Conservation (phyloP, 2,329 filamentous ascomycete species). For the Bretziella fagacearum region DNA sequence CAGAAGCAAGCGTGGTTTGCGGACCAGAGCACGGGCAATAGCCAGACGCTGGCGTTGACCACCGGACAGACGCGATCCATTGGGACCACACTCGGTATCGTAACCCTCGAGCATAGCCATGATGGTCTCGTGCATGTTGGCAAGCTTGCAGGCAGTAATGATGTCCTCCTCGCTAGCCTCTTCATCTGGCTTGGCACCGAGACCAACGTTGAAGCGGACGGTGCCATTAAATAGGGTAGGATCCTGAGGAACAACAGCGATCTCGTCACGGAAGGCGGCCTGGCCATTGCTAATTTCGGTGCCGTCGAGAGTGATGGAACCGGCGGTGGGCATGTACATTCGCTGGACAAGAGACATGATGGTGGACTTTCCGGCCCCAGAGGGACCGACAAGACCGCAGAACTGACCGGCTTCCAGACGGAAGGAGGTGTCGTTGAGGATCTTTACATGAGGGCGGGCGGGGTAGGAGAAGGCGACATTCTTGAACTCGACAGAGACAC, state of each 20-base stretch:
- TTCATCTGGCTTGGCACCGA: slow-evolving; percentile 37
- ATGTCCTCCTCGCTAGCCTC: slow-evolving; percentile 43
- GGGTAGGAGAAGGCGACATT: slow-evolving; percentile 51
- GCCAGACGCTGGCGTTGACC: slow-evolving; percentile 65
- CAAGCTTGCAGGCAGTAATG: slow-evolving; percentile 46
- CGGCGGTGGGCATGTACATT: slow-evolving; percentile 29
- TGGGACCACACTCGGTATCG: slow-evolving; percentile 50
- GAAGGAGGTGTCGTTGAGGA: slow-evolving; percentile 40
- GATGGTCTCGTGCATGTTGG: slow-evolving; percentile 56
- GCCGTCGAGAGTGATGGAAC: slow-evolving; percentile 29
- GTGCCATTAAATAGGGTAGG: slow-evolving; percentile 40
- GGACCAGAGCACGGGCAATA: slow-evolving; percentile 60
- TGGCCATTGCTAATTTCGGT: slow-evolving; percentile 28
- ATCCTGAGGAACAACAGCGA: slow-evolving; percentile 42
- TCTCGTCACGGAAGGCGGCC: slow-evolving; percentile 32
- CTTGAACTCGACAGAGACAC: slow-evolving; percentile 32
- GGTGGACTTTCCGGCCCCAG: slow-evolving; percentile 51
- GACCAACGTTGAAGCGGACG: slow-evolving; percentile 37
- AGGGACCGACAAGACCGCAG: slow-evolving; percentile 46
- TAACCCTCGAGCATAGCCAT: slow-evolving; percentile 46
- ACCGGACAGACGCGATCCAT: slow-evolving; percentile 56
- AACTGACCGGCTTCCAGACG: slow-evolving; percentile 42
- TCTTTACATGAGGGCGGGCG: slow-evolving; percentile 37
- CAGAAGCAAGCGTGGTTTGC: slow-evolving; percentile 54
- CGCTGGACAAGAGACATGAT: slow-evolving; percentile 39